These are phyloP conservation scores for Senecio squalidus DNA, from an alignment of 140 eudicot species.

Conservation along the genomic window DNA sequence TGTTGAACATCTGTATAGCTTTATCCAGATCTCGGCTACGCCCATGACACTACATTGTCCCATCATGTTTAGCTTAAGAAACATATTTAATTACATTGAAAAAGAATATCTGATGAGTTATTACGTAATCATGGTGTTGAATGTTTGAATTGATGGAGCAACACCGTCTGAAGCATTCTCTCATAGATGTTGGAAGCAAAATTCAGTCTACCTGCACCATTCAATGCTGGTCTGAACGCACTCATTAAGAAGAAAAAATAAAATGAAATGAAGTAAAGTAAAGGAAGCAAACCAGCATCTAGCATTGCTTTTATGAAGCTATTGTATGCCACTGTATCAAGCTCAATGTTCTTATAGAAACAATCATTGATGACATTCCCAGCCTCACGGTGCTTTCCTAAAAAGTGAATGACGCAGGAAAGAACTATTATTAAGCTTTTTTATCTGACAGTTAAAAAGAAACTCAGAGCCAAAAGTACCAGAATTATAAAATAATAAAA, in stretches of 20 bases:
- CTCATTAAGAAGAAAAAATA: background rate
- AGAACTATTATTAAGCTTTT: conserved; percentile 1
- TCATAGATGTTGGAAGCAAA: conserved; percentile 72
- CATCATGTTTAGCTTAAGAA: conserved; percentile 16
- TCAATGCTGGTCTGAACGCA: background rate
- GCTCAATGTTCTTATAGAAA: conserved; percentile 42
- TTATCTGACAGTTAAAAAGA: background rate
- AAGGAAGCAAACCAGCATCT: conserved; percentile 66
- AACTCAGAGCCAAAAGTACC: background rate
- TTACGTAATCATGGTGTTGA: conserved; percentile 86
- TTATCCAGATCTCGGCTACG: conserved; percentile 57
- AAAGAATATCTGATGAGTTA: conserved; percentile 4
- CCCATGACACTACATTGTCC: conserved; percentile 76
- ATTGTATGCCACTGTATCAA: conserved; percentile 89
- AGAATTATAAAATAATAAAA: background rate
- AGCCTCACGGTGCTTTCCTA: conserved; percentile 66
- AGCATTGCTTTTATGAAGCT: conserved; percentile 82
- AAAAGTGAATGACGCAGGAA: background rate
- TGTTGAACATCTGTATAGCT: conserved; percentile 64
- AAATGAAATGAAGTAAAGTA: background rate
- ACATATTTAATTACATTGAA: background rate
- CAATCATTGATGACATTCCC: conserved; percentile 50
- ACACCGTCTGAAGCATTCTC: conserved; percentile 59
- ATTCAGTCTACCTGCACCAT: conserved; percentile 60
- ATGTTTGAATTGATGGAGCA: conserved; percentile 78